Percentiles rank a stretch among this genome's conserved stretches.
Conservation (phyloP, 2,329 filamentous ascomycete genomes). For the Beauveria sp. region DNA sequence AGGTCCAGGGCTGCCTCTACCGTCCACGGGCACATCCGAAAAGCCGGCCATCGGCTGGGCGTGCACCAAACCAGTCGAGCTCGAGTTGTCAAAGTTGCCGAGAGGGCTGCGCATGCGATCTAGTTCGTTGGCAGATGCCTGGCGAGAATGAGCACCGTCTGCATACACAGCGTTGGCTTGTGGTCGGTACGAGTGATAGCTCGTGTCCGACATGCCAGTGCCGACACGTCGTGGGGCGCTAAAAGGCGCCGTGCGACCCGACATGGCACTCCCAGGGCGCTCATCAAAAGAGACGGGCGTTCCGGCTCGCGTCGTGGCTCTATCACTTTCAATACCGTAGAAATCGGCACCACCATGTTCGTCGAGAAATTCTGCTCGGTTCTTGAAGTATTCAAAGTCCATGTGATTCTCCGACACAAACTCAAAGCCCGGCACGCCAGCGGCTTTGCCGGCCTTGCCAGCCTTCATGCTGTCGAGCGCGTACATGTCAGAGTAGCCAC, state of each 20-base stretch:
- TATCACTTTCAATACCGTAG: slow-evolving; percentile 47
- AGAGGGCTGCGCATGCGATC: slow-evolving; percentile 37
- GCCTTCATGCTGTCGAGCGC: slow-evolving; percentile 68
- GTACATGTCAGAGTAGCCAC: slow-evolving; percentile 76
- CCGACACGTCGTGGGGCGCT: slow-evolving; percentile 14
- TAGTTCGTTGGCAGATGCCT: slow-evolving; percentile 13
- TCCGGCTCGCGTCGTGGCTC: slow-evolving; percentile 44
- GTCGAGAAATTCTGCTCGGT: slow-evolving; percentile 78
- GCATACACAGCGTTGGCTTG: neutral
- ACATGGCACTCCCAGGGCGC: slow-evolving; percentile 43
- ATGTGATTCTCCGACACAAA: slow-evolving; percentile 79
- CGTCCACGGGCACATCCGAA: slow-evolving; percentile 18
- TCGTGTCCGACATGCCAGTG: slow-evolving; percentile 19
- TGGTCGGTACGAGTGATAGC: slow-evolving; percentile 23
- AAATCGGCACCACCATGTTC: slow-evolving; percentile 74
- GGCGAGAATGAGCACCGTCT: neutral
- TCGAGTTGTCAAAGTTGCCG: slow-evolving; percentile 45
- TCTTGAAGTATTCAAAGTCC: slow-evolving; percentile 88
- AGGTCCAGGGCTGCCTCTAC: slow-evolving; percentile 11
- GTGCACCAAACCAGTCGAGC: slow-evolving; percentile 43
- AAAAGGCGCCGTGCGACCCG: slow-evolving; percentile 26
- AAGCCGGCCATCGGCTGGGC: slow-evolving; percentile 33
- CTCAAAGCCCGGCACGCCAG: slow-evolving; percentile 67
- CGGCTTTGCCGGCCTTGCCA: slow-evolving; percentile 39
- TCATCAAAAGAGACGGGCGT: slow-evolving; percentile 50